phyloP scores from a whole-genome alignment of 352 stramenopile species.

The Globisporangium abappressorium region DNA sequence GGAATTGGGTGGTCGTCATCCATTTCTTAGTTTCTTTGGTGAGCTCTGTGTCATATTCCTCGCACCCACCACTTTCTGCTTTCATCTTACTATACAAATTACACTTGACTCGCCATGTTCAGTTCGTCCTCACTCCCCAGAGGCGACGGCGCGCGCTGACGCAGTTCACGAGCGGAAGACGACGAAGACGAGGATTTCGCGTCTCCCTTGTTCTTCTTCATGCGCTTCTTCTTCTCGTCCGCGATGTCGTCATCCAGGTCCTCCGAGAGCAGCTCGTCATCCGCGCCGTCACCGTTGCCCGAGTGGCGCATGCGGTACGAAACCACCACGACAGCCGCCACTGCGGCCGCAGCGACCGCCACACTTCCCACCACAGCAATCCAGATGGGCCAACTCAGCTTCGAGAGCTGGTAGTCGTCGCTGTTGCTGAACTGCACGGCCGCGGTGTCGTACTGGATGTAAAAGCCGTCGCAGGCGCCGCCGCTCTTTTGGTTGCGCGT shows the following conservation, averaged over 20 bases:
- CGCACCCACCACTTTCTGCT: neutral
- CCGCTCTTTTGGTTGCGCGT: conserved; percentile 64
- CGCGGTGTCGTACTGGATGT: conserved; percentile 55
- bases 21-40: neutral
- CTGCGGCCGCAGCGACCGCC: conserved; percentile 39
- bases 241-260: conserved; percentile 25
- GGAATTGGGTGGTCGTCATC: neutral
- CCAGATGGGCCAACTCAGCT: conserved; percentile 49
- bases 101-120: conserved; percentile 12
- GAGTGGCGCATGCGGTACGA: conserved; percentile 43
- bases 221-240: conserved; percentile 11
- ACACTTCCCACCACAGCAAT: conserved; percentile 58
- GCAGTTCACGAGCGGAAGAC: conserved; percentile 11
- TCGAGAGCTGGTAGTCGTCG: conserved; percentile 58
- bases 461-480: conserved; percentile 58
- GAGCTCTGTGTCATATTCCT: neutral
- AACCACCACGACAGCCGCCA: conserved; percentile 46
- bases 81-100: conserved; percentile 1
- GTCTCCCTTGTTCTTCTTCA: neutral
- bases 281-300: conserved; percentile 25
- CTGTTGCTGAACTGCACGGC: conserved; percentile 51
- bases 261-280: conserved; percentile 31
- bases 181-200: neutral
- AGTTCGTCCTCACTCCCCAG: conserved; percentile 11
- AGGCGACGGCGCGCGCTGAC: conserved; percentile 25